phyloP scores from a whole-genome alignment of 2,329 filamentous ascomycete species.

The Aspergillus japonicus region DNA sequence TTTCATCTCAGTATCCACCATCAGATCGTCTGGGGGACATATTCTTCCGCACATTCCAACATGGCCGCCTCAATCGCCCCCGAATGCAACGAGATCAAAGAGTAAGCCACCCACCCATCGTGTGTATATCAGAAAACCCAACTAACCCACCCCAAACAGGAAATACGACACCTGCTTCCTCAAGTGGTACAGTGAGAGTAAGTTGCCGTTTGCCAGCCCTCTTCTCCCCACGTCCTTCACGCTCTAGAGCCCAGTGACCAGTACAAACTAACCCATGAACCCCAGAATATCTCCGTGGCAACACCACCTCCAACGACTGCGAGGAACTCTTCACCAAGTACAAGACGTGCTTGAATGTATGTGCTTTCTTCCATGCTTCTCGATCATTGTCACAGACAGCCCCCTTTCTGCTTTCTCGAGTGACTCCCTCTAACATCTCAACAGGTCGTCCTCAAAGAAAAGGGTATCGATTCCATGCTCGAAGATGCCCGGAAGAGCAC shows the following conservation, averaged over 20 bases:
- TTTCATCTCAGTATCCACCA: neutral
- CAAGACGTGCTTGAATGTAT: constrained; percentile 77
- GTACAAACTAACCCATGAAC: constrained; percentile 15
- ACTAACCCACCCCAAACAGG: constrained; percentile 48
- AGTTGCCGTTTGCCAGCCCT: neutral
- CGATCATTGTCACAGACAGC: neutral
- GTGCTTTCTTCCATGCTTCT: constrained; percentile 24
- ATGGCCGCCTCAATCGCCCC: constrained; percentile 96
- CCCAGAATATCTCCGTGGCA: constrained; percentile 83
- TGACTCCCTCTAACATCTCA: neutral
- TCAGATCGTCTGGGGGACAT: too few relatives aligned
- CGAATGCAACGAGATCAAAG: constrained; percentile 93
- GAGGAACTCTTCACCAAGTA: constrained; percentile 84
- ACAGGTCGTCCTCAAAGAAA: constrained; percentile 79
- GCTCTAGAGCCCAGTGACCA: neutral
- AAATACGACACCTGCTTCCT: constrained; percentile 96
- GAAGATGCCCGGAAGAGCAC: constrained; percentile 88
- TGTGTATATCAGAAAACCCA: constrained; percentile 8
- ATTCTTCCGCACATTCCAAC: constrained; percentile 15
- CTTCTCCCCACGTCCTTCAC: too few relatives aligned
- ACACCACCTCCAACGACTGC: constrained; percentile 82
- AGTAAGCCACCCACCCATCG: constrained; percentile 58
- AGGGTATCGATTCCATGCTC: constrained; percentile 89
- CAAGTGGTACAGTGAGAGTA: constrained; percentile 99
- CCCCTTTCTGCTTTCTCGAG: neutral